These are phyloP conservation scores for Arabidopsis suecica DNA, from an alignment of 345 rosid genomes.

Conservation along the genomic window DNA sequence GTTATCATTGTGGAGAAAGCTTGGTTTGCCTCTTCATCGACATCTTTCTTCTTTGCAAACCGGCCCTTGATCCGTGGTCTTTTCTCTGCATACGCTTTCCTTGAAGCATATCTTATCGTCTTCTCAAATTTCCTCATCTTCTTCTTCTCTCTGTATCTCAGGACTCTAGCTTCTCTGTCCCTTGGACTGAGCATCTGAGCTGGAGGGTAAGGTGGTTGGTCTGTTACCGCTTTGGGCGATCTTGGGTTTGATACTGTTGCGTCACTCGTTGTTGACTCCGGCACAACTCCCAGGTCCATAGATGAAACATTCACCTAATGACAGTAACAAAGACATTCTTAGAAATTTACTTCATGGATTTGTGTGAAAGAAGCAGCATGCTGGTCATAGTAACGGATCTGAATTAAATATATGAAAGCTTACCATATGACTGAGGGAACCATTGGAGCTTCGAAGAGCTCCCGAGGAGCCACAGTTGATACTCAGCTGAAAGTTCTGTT, in stretches of 20 bases:
- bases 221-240: conserved; percentile 62
- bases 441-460: conserved; percentile 54
- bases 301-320: conserved; percentile 17
- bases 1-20: conserved; percentile 59
- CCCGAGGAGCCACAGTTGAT: conserved; percentile 58
- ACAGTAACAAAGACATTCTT: not conserved
- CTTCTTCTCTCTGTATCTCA: conserved; percentile 95
- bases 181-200: conserved; percentile 67
- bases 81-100: conserved; percentile 93
- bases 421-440: conserved; percentile 58
- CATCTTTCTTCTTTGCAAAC: conserved; percentile 81
- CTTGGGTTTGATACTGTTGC: conserved; percentile 58
- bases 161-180: conserved; percentile 93
- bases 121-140: conserved; percentile 88
- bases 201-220: conserved; percentile 58
- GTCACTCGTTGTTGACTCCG: conserved; percentile 67
- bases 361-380: not conserved
- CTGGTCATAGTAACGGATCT: not conserved
- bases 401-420: not conserved
- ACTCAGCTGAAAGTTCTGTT: conserved; percentile 54
- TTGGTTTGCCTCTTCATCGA: conserved; percentile 66
- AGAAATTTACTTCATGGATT: not conserved
- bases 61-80: conserved; percentile 95
- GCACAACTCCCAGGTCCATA: conserved; percentile 53
- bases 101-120: conserved; percentile 94